A percentile compares a stretch with the other conserved stretches of the same genome.
These are phyloP conservation scores for Xylariaceae sp. DNA, from an alignment of 2,329 filamentous ascomycete genomes.

Conservation along the genomic window DNA sequence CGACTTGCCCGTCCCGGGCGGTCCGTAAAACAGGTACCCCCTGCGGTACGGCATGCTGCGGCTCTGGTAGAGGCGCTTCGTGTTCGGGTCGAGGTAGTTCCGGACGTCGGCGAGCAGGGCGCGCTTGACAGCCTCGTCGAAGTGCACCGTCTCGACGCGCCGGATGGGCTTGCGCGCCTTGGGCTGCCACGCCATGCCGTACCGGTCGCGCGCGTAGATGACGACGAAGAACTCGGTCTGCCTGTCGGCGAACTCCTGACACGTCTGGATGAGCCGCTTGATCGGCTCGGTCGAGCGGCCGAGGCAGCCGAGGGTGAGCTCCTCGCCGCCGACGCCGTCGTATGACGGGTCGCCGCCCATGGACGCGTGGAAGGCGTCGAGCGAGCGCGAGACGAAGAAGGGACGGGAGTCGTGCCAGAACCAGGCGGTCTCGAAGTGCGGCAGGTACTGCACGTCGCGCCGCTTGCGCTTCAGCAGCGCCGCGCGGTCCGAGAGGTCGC, in stretches of 20 bases:
- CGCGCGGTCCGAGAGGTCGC: constrained; percentile 32
- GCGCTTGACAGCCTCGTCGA: constrained; percentile 41
- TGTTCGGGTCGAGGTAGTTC: constrained; percentile 45
- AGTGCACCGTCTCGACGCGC: constrained; percentile 45
- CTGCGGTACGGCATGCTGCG: constrained; percentile 61
- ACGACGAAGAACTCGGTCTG: constrained; percentile 46
- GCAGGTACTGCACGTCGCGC: constrained; percentile 38
- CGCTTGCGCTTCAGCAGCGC: constrained; percentile 38
- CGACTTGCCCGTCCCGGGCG: constrained; percentile 33
- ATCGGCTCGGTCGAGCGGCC: constrained; percentile 46
- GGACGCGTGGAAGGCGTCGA: constrained; percentile 33
- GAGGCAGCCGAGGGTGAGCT: constrained; percentile 44
- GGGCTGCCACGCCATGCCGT: constrained; percentile 44
- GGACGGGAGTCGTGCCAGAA: constrained; percentile 45
- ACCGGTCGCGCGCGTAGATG: constrained; percentile 41
- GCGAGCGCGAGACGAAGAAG: constrained; percentile 40
- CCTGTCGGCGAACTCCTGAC: constrained; percentile 43
- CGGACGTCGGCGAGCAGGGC: constrained; percentile 44
- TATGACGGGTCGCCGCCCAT: constrained; percentile 39
- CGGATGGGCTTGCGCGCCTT: constrained; percentile 45
- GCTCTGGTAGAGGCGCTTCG: constrained; percentile 53
- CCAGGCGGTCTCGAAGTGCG: constrained; percentile 41
- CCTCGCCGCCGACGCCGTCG: constrained; percentile 41
- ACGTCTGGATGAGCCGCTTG: constrained; percentile 40
- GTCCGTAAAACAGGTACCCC: constrained; percentile 30